These are phyloP conservation scores for Suhomyces bolitotheri DNA, from an alignment of 1,139 yeast species.

Conservation along the genomic window DNA sequence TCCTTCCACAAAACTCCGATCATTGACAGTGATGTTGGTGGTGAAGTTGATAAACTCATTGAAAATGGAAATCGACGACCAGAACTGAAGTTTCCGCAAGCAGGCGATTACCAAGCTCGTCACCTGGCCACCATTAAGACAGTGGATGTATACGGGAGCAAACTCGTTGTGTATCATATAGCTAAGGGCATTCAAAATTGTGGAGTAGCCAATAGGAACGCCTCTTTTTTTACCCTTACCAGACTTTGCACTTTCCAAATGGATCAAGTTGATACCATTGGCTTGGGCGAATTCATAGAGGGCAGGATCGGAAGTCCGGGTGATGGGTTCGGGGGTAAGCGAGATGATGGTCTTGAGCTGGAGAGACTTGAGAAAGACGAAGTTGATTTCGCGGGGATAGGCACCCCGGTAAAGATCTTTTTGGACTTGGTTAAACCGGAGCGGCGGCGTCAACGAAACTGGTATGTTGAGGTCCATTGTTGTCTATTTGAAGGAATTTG, in stretches of 20 bases:
- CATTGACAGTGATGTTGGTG: constrained; percentile 79
- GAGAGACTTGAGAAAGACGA: constrained; percentile 68
- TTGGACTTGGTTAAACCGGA: constrained; percentile 72
- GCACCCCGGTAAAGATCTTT: constrained; percentile 79
- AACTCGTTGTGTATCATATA: constrained; percentile 57
- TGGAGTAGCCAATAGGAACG: constrained; percentile 71
- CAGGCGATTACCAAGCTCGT: constrained; percentile 85
- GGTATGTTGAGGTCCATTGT: constrained; percentile 28
- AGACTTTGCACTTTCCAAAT: constrained; percentile 63
- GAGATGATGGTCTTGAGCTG: constrained; percentile 73
- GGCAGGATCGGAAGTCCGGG: constrained; percentile 50
- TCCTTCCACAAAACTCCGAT: constrained; percentile 78
- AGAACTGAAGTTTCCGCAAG: constrained; percentile 74
- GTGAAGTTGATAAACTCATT: constrained; percentile 82
- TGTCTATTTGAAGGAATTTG: too few species aligned
- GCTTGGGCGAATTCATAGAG: constrained; percentile 51
- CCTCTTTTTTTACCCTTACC: constrained; percentile 79
- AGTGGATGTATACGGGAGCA: constrained; percentile 80
- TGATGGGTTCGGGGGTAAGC: constrained; percentile 74
- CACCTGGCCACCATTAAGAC: constrained; percentile 87
- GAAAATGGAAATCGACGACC: constrained; percentile 88
- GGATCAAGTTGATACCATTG: constrained; percentile 54
- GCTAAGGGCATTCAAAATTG: constrained; percentile 59
- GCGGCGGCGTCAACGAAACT: constrained; percentile 68
- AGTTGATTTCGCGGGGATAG: constrained; percentile 76